phyloP scores from a whole-genome alignment of 1,139 yeast genomes.

The Pneumocystis wakefieldiae region DNA sequence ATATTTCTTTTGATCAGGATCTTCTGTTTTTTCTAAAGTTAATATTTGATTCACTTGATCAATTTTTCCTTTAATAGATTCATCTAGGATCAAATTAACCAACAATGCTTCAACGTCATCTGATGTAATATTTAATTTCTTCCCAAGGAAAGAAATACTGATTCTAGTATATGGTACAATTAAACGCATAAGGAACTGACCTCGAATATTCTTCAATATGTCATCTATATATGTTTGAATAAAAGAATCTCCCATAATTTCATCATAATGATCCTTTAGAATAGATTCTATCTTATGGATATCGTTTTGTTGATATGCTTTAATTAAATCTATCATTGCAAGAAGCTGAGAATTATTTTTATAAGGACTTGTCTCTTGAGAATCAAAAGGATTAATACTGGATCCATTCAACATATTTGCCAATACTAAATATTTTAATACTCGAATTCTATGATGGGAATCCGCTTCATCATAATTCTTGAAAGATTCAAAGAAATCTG shows the following conservation, averaged over 20 bases:
- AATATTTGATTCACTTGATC: constrained; percentile 8
- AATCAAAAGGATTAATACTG: constrained; percentile 50
- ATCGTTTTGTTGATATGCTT: constrained; percentile 27
- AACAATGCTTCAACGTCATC: constrained; percentile 29
- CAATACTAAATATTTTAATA: constrained; percentile 47
- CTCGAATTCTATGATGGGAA: constrained; percentile 36
- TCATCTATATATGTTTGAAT: constrained; percentile 17
- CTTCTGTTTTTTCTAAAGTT: background rate
- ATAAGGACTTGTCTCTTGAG: constrained; percentile 34
- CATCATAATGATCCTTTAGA: constrained; percentile 19
- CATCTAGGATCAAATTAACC: constrained; percentile 33
- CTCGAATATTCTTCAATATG: constrained; percentile 23
- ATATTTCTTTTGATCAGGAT: background rate
- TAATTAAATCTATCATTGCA: constrained; percentile 27
- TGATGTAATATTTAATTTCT: constrained; percentile 18
- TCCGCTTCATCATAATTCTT: constrained; percentile 72
- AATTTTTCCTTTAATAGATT: constrained; percentile 20
- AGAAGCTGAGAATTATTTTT: constrained; percentile 26
- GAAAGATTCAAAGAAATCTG: constrained; percentile 57
- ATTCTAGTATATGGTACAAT: constrained; percentile 29
- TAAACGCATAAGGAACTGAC: constrained; percentile 25
- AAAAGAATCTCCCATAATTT: constrained; percentile 18
- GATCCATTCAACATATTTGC: constrained; percentile 51
- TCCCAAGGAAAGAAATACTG: constrained; percentile 23
- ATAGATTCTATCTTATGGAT: constrained; percentile 25